A percentile compares a stretch with the other conserved stretches of the same genome.
These are phyloP conservation scores for Neospora caninum DNA, from an alignment of 169 alveolate species.

Conservation along the genomic window DNA sequence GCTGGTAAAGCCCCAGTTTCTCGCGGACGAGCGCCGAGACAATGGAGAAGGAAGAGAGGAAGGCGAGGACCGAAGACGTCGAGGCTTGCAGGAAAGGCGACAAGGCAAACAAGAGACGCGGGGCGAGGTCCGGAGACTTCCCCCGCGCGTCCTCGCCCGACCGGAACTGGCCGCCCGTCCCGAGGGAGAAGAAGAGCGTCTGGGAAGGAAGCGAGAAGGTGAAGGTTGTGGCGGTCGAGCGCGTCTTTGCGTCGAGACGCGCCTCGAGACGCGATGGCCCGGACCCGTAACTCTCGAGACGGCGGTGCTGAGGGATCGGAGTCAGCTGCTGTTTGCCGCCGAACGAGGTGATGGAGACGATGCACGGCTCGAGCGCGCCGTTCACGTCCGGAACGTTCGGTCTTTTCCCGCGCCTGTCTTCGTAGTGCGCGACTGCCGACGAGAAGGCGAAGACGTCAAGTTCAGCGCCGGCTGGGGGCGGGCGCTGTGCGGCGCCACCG, in stretches of 20 bases:
- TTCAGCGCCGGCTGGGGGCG: not conserved
- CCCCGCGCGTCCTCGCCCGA: not conserved
- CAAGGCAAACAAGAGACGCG: not conserved
- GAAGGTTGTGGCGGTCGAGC: too few species aligned
- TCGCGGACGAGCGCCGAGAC: not conserved
- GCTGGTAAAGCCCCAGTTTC: not conserved
- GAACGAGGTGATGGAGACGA: not conserved
- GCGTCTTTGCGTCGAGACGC: not conserved
- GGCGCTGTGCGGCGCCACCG: not conserved
- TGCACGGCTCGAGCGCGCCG: constrained; percentile 5
- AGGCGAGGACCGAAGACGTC: not conserved
- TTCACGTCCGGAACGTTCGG: not conserved
- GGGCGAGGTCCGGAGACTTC: not conserved
- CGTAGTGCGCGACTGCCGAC: not conserved
- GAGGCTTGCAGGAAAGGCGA: not conserved
- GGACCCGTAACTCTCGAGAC: not conserved
- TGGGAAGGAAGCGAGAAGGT: not conserved
- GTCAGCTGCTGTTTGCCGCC: not conserved
- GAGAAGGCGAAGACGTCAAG: not conserved
- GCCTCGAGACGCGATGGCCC: not conserved
- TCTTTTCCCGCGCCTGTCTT: not conserved
- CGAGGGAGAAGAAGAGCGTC: not conserved
- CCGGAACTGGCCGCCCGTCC: not conserved
- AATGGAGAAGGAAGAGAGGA: not conserved
- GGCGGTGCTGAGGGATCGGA: not conserved